Evolutionary conservation across 768 basidiomycete species (phyloP).

Genomic region (Phanerochaete carnosa): DNA sequence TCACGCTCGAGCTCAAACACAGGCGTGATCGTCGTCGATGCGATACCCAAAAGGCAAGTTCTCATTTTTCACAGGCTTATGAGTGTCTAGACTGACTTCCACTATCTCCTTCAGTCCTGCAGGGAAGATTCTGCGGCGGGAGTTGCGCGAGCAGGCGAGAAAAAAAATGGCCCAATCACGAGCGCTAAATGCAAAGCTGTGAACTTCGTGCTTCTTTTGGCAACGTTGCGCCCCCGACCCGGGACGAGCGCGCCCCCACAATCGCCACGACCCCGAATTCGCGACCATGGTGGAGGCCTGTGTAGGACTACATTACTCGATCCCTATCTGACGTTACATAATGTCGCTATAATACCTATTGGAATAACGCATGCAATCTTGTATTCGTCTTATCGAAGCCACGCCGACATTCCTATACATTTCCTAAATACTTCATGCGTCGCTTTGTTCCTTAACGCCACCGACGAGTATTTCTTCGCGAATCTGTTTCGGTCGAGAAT

Average conservation of each 20-base stretch:
- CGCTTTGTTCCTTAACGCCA: not conserved
- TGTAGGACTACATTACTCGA: too few relatives aligned
- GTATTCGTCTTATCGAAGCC: too few relatives aligned
- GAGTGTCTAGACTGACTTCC: not conserved
- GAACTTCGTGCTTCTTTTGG: not conserved
- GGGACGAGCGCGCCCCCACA: too few relatives aligned
- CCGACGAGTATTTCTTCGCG: not conserved
- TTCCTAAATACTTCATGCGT: constrained; percentile 3
- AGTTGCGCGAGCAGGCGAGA: constrained; percentile 68
- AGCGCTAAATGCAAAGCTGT: constrained; percentile 2
- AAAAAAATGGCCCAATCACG: constrained; percentile 33
- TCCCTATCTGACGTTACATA: too few relatives aligned
- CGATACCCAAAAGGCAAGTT: constrained; percentile 64
- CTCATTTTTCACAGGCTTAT: not conserved
- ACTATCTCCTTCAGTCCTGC: constrained; percentile 50
- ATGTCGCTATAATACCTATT: too few relatives aligned
- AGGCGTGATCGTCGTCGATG: constrained; percentile 53
- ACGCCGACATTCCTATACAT: not conserved
- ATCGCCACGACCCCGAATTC: too few relatives aligned
- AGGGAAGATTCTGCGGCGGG: constrained; percentile 83
- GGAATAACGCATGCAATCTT: too few relatives aligned
- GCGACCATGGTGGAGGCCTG: too few relatives aligned
- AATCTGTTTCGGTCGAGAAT: not conserved
- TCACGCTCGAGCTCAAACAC: too few relatives aligned
- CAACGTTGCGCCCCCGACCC: too few relatives aligned